Percentiles rank a stretch among this genome's conserved stretches.
Conservation (phyloP, 306 rosid species). For the Quercus rubra region DNA sequence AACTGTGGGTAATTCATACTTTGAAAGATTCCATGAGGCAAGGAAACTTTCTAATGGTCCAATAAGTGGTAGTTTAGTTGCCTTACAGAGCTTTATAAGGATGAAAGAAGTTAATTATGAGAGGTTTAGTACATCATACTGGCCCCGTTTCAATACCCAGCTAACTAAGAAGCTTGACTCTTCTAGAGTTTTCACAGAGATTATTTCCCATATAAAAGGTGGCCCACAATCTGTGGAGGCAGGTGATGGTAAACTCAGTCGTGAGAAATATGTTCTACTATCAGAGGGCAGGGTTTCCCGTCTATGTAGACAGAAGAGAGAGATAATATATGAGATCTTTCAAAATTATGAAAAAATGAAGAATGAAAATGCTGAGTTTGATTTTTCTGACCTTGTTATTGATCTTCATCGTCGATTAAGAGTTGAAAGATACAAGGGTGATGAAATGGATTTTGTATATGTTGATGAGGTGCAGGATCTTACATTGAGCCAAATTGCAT, state of each 20-base stretch:
- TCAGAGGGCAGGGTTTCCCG: conserved; percentile 44
- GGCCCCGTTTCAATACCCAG: background rate
- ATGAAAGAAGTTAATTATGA: conserved; percentile 44
- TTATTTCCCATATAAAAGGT: conserved; percentile 76
- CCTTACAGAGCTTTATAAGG: conserved; percentile 48
- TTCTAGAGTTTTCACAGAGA: conserved; percentile 63
- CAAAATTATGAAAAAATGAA: conserved; percentile 64
- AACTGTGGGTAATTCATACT: conserved; percentile 61
- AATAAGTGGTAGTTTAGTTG: conserved; percentile 37
- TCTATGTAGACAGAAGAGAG: conserved; percentile 45
- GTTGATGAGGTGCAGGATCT: conserved; percentile 89
- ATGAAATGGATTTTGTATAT: conserved; percentile 54
- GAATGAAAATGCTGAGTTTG: conserved; percentile 60
- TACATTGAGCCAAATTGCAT: conserved; percentile 71
- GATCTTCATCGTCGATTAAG: conserved; percentile 56
- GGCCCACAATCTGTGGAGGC: conserved; percentile 35
- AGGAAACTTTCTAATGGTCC: conserved; percentile 11
- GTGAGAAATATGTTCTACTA: conserved; percentile 43
- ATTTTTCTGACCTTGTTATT: conserved; percentile 67
- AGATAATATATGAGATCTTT: conserved; percentile 47
- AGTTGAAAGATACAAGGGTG: conserved; percentile 42
- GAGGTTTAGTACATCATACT: too few relatives aligned
- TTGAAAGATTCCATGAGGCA: conserved; percentile 49
- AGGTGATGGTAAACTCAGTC: conserved; percentile 40
- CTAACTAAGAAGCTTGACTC: conserved; percentile 55